Percentiles rank a stretch among this genome's conserved stretches.
phyloP scores from a whole-genome alignment of 805 yeast genomes.

The Kazachstania martiniae region DNA sequence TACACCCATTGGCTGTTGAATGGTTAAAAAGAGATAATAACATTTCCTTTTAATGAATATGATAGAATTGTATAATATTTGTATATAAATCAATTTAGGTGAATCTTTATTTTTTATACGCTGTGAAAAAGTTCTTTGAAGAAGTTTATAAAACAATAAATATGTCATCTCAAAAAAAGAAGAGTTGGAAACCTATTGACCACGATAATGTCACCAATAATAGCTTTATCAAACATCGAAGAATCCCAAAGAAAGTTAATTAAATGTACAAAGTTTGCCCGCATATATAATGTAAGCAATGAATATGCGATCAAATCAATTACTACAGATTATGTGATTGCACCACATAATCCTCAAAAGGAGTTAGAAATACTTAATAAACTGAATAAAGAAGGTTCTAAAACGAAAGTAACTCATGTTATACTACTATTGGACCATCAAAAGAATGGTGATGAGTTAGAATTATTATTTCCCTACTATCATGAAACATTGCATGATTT shows the following conservation, averaged over 20 bases:
- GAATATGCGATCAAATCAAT: slow-evolving; percentile 15
- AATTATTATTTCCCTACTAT: slow-evolving; percentile 12
- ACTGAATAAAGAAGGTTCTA: slow-evolving; percentile 3
- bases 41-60: no score
- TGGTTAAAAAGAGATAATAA: slow-evolving; percentile 39
- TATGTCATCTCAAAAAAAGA: no score
- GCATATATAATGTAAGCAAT: slow-evolving; percentile 9
- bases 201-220: no score
- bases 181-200: no score
- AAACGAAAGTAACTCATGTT: slow-evolving; percentile 4
- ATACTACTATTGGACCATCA: slow-evolving; percentile 11
- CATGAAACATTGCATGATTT: slow-evolving; percentile 11
- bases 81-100: no score
- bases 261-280: slow-evolving; percentile 19
- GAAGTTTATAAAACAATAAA: no score
- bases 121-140: no score
- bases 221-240: slow-evolving; percentile 1
- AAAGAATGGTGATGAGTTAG: slow-evolving; percentile 9
- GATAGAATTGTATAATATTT: no score
- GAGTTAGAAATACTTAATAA: slow-evolving; percentile 17
- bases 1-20: slow-evolving; percentile 62
- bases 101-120: no score
- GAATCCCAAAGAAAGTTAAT: slow-evolving; percentile 5
- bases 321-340: slow-evolving; percentile 13
- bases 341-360: slow-evolving; percentile 22